Base-by-base conservation (phyloP, 768 basidiomycete genomes). In the Trametes cubensis region DNA sequence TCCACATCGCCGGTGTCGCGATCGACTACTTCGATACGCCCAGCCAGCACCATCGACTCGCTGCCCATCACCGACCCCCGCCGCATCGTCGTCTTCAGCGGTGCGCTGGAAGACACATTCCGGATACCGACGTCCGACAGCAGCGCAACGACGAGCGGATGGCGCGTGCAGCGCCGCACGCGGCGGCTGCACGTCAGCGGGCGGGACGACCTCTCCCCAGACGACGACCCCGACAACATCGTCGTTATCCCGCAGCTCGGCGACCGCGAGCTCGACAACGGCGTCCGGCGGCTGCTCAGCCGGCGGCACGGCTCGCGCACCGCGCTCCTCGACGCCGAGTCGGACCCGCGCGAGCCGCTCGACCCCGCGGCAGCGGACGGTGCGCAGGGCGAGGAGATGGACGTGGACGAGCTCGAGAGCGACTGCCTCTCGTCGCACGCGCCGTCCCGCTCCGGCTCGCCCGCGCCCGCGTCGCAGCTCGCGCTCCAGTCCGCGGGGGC, bases 171-270 rank as follows among this genome's bases (percentile, higher is more conserved):
- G 14, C 53, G 54, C 3, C 56, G 56, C 17, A 48, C 47, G 23
- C 60, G 61, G 14, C 58, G 74, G 50, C 63, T 61, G 15, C 65
- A 30, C 45, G 34, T 34, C 34, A 34, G 34, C 63, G 70, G 65
- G 69, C 69, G 61, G 28, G 63, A 47, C 25, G 68, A 65, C 59
- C 61, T 39, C 63, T 67, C 53, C 57, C 74, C 67, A 49, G 78
- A 74, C 3, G 78, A 72, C 30, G 73, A 78, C n/a, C 75, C 76
- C n/a, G 81, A 81, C 10, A 81, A 82, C 49, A 75, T 84, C 61
- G 77, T 85, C n/a, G 76, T 83, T 23, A 81, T 85, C 26, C 83
- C 85, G 0, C 79, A 81, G 1, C 73, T 85, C 20, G 85, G 85
- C 20, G 83, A 87, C 65, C 78, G 72, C 28, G 73, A 75, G 23